Evolutionary conservation across 805 yeast genomes (phyloP).

Genomic region (Suhomyces xylopsoci): DNA sequence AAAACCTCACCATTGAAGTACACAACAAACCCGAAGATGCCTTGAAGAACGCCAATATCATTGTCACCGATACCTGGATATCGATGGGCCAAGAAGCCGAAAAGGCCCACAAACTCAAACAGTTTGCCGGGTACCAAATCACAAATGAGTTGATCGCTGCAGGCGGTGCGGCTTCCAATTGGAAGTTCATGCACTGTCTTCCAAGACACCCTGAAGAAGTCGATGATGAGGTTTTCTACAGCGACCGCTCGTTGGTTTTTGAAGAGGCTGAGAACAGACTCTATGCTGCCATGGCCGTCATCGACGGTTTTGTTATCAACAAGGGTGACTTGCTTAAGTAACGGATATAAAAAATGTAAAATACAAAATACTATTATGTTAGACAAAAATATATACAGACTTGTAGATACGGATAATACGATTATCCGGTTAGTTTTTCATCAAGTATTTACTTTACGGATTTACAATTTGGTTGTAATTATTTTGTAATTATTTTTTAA

Average conservation of each 20-base stretch:
- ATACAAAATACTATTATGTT: too few species aligned
- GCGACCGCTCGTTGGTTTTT: slow-evolving; percentile 76
- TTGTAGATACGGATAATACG: too few species aligned
- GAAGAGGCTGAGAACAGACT: slow-evolving; percentile 95
- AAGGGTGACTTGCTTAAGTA: slow-evolving; percentile 55
- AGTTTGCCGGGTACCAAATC: slow-evolving; percentile 86
- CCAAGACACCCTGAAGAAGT: slow-evolving; percentile 97
- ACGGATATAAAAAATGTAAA: too few species aligned
- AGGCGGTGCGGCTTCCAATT: slow-evolving; percentile 59
- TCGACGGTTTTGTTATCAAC: slow-evolving; percentile 85
- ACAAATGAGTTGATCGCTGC: slow-evolving; percentile 56
- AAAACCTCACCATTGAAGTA: slow-evolving; percentile 44
- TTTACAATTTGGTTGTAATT: too few species aligned
- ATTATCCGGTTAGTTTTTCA: too few species aligned
- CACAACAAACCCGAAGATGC: slow-evolving; percentile 77
- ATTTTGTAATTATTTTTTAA: too few species aligned
- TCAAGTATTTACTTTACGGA: too few species aligned
- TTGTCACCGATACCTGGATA: slow-evolving; percentile 95
- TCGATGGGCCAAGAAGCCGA: slow-evolving; percentile 97
- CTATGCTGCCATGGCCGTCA: slow-evolving; percentile 92
- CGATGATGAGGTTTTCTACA: slow-evolving; percentile 86
- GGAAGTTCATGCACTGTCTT: slow-evolving; percentile 96
- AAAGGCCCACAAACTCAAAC: slow-evolving; percentile 64
- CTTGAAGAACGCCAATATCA: slow-evolving; percentile 66
- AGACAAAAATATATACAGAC: too few species aligned